These are phyloP conservation scores for Beauveria caledonica DNA, from an alignment of 2,329 filamentous ascomycete species.

Conservation along the genomic window DNA sequence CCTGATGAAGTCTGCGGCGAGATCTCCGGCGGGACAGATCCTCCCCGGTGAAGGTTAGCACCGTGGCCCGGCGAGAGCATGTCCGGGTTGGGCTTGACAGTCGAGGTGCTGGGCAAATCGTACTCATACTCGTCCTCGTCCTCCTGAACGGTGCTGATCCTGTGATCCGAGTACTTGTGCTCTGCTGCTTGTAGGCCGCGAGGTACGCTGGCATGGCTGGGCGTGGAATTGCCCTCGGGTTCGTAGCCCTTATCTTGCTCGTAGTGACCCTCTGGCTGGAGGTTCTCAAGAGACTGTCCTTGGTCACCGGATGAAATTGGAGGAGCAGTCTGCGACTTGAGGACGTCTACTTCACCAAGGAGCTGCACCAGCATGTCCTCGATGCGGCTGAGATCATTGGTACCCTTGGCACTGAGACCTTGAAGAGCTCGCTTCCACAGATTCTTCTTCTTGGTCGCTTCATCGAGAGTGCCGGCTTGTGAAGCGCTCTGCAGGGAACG, in stretches of 20 bases:
- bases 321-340: constrained; percentile 54
- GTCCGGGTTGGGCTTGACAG: constrained; percentile 32
- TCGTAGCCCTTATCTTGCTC: constrained; percentile 72
- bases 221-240: constrained; percentile 67
- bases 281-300: constrained; percentile 58
- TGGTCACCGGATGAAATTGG: constrained; percentile 39
- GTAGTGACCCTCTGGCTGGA: constrained; percentile 54
- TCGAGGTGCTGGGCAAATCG: constrained; percentile 38
- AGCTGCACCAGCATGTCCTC: constrained; percentile 89
- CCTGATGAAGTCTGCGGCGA: constrained; percentile 45
- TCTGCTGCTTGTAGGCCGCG: constrained; percentile 47
- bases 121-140: constrained; percentile 65
- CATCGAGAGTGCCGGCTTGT: constrained; percentile 46
- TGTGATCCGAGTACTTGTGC: constrained; percentile 61
- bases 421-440: constrained; percentile 93
- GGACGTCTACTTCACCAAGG: constrained; percentile 80
- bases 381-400: constrained; percentile 79
- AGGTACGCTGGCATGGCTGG: constrained; percentile 65
- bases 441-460: constrained; percentile 73
- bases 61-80: constrained; percentile 54
- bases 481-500: constrained; percentile 52
- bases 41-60: constrained; percentile 33
- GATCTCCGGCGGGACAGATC: constrained; percentile 46
- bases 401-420: constrained; percentile 78
- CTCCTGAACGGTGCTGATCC: constrained; percentile 85